These are phyloP conservation scores for Phyllosticta capitalensis DNA, from an alignment of 2,329 filamentous ascomycete species.

Conservation along the genomic window DNA sequence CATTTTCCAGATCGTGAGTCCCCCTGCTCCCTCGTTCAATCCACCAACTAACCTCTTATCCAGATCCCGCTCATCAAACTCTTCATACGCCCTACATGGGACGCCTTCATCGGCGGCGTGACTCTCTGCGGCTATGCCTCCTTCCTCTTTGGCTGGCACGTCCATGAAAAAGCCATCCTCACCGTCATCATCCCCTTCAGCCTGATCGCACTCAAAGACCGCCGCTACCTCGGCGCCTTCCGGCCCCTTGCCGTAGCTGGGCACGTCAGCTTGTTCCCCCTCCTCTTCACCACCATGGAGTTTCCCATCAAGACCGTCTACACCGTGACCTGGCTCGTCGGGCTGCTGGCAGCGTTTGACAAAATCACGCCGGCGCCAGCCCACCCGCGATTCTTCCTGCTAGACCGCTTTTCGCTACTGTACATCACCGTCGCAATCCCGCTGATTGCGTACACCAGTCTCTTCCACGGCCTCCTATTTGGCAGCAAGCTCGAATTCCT, in stretches of 20 bases:
- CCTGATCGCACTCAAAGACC: constrained; percentile 79
- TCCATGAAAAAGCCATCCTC: constrained; percentile 94
- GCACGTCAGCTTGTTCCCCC: constrained; percentile 88
- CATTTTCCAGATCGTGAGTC: constrained; percentile 58
- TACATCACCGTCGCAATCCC: constrained; percentile 89
- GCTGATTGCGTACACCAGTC: constrained; percentile 76
- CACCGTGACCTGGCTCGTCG: constrained; percentile 80
- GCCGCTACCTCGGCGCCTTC: constrained; percentile 85
- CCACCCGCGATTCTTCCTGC: constrained; percentile 72
- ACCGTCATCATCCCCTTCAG: constrained; percentile 93
- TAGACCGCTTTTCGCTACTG: constrained; percentile 81
- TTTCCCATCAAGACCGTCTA: constrained; percentile 92
- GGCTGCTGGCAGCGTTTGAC: constrained; percentile 82
- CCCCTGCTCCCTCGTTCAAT: not conserved
- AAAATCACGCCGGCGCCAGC: constrained; percentile 74
- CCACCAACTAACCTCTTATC: constrained; percentile 14
- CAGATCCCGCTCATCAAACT: constrained; percentile 59
- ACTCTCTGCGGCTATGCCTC: constrained; percentile 93
- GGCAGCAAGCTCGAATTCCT: constrained; percentile 78
- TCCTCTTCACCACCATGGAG: constrained; percentile 84
- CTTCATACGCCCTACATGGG: constrained; percentile 72
- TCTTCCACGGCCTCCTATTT: constrained; percentile 76
- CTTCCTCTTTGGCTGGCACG: constrained; percentile 97
- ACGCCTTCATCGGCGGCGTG: constrained; percentile 78
- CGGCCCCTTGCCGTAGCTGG: constrained; percentile 84